Conservation (phyloP, 1,284 basidiomycete species). For the Termitomyces sp. region DNA sequence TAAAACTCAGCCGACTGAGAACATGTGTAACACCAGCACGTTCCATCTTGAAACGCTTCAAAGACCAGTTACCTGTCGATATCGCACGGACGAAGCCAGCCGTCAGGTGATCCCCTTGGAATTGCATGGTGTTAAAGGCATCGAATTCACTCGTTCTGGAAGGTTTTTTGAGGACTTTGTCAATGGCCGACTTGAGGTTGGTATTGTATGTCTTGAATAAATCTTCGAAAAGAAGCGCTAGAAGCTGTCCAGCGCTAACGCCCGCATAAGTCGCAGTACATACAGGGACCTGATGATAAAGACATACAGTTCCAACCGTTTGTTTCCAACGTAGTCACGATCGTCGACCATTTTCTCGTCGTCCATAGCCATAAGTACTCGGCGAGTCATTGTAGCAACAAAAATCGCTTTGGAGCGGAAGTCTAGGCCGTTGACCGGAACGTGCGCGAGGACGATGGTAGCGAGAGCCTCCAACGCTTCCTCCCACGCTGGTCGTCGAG, state of each 20-base stretch:
- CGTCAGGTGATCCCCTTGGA: slow-evolving; percentile 93
- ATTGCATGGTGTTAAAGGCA: slow-evolving; percentile 90
- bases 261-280: neutral
- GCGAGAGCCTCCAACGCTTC: slow-evolving; percentile 95
- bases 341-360: slow-evolving; percentile 98
- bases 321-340: slow-evolving; percentile 99
- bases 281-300: neutral
- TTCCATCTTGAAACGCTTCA: slow-evolving; percentile 99
- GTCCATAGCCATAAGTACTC: slow-evolving; percentile 95
- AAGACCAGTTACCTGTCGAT: slow-evolving; percentile 98
- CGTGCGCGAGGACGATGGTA: slow-evolving; percentile 96
- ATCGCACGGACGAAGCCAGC: slow-evolving; percentile 97
- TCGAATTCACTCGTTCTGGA: slow-evolving; percentile 95
- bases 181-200: slow-evolving; percentile 93
- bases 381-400: slow-evolving; percentile 94
- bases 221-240: slow-evolving; percentile 96
- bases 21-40: slow-evolving; percentile 99
- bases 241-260: slow-evolving; percentile 87
- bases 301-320: slow-evolving; percentile 90
- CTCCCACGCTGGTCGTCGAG: slow-evolving; percentile 84
- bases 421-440: slow-evolving; percentile 88
- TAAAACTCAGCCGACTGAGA: slow-evolving; percentile 91
- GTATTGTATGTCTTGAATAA: slow-evolving; percentile 99
- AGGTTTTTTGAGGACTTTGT: slow-evolving; percentile 97
- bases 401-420: slow-evolving; percentile 96